Evolutionary conservation across 345 rosid genomes (phyloP), one percentile per base, ranked within the genome.

Genomic region (Populus alba): DNA sequence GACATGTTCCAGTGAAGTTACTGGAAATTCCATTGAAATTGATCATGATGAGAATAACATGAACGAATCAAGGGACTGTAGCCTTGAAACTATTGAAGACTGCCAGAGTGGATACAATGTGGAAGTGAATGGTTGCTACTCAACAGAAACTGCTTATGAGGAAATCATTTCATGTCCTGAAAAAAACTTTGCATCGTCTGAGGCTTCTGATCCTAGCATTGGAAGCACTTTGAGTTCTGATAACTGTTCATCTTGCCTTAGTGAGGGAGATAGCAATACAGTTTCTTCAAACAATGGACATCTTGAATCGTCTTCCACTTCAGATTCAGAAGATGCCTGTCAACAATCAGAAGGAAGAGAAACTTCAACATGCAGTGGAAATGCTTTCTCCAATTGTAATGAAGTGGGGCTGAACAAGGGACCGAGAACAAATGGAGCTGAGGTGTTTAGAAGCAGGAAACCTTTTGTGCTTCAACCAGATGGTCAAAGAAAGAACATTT

Each of bases 161-260:
- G 90, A 82, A 77, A 75, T 79, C 22, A 72, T 78, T 62, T 75
- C 78, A 10, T 84, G 82, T 85, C 86, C 78, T 67, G 57, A 62
- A 25, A 82, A 78, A 71, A 83, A 71, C 57, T 62, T 68, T 31
- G 23, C 67, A 63, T 61, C 70, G 51, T 82, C 77, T 43, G 84
- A 77, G 78, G 80, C 74, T 31, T 84, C 85, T 72, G 88, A 91
- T 84, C 84, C 85, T 57, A 65, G 77, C 76, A 80, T 76, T 68
- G 85, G 88, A 74, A 86, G 90, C 80, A 82, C 87, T 79, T 90
- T 97, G 55, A 94, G 78, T 84, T 94, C 97, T 61, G 97, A 91
- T 77, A 91, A 91, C 84, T 90, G 97, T 88, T 94, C 97, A 43
- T 92, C 97, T 23, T 96, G 97, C 83, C 89, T 85, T 67, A 90